Percentiles rank a stretch among this genome's conserved stretches.
These are phyloP conservation scores for Colletotrichum sp. DNA, from an alignment of 2,329 filamentous ascomycete species.

Conservation along the genomic window DNA sequence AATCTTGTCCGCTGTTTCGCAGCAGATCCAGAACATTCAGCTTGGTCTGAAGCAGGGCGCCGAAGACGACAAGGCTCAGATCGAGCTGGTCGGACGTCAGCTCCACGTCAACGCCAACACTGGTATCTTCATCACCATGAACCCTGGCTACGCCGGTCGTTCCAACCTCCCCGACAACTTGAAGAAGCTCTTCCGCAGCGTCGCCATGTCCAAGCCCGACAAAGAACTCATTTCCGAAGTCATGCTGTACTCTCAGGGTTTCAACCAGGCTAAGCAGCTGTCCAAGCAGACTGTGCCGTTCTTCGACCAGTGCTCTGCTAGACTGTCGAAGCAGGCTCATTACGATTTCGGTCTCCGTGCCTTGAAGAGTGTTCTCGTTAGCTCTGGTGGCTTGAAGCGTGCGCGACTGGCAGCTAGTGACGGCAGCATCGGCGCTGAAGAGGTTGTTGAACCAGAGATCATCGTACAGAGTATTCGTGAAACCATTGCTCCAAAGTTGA, in stretches of 20 bases:
- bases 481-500: constrained; percentile 96
- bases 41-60: constrained; percentile 87
- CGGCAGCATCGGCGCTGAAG: constrained; percentile 66
- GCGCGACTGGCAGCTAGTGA: constrained; percentile 68
- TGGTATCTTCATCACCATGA: constrained; percentile 99
- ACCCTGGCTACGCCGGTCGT: constrained; percentile 96
- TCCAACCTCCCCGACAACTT: constrained; percentile 98
- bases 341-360: constrained; percentile 99
- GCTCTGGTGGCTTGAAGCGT: constrained; percentile 94
- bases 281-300: constrained; percentile 98
- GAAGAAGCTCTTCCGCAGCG: constrained; percentile 99
- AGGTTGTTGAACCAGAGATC: constrained; percentile 90
- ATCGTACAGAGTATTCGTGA: constrained; percentile 98
- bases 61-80: constrained; percentile 84
- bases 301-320: constrained; percentile 86
- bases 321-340: constrained; percentile 93
- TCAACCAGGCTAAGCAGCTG: constrained; percentile 92
- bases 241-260: constrained; percentile 99
- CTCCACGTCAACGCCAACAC: constrained; percentile 90
- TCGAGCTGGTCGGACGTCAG: constrained; percentile 92
- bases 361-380: constrained; percentile 97
- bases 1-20: constrained; percentile 96
- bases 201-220: constrained; percentile 99
- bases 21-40: constrained; percentile 99
- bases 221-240: constrained; percentile 99